Evolutionary conservation across 352 stramenopile genomes (phyloP), one percentile per base, ranked within the genome.

Genomic region (Phytopythium ostracodes): DNA sequence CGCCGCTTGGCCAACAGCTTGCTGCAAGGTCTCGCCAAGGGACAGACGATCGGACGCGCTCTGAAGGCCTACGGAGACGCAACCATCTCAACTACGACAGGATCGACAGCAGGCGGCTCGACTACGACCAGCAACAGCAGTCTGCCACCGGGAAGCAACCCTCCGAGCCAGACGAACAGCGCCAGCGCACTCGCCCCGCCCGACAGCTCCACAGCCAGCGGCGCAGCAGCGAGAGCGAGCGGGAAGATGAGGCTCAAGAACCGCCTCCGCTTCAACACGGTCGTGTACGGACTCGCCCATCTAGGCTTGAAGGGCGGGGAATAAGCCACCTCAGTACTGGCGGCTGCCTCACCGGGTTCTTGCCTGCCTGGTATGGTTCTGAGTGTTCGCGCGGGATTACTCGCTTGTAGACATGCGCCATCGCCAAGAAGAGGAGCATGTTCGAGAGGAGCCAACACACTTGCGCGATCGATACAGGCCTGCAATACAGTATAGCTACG

Each of bases 281-380:
- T 86, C 15, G 69, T 91, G 18, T 95, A 89, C 56, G 86, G 86
- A 24, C 70, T 95, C 1, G 78, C 73, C 1, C 67, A 89, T 31
- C 40, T 89, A 22, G 66, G 44, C 20, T 73, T 89, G 22, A 84
- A 85, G 61, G 73, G 35, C 31, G 56, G 51, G 18, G 76, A 87
- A 9, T 80, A 60, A 73, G 8, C 17, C 14, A 43, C n/a, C 22
- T 24, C 22, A n/a, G 22, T 22, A 33, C 6, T 10, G 33, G 33
- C 33, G 33, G 33, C 33, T n/a, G 40, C 40, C 40, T 44, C 17
- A 12, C 40, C 22, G 40, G 40, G 22, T 44, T 44, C 40, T 6
- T 44, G 40, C 40, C 40, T 17, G 40, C 40, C 1, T 44, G 20
- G 40, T 44, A 38, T 38, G 33, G 33, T 38, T 38, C 33, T 10